Evolutionary conservation across 768 basidiomycete genomes (phyloP).

Genomic region (Solioccasus polychromus): DNA sequence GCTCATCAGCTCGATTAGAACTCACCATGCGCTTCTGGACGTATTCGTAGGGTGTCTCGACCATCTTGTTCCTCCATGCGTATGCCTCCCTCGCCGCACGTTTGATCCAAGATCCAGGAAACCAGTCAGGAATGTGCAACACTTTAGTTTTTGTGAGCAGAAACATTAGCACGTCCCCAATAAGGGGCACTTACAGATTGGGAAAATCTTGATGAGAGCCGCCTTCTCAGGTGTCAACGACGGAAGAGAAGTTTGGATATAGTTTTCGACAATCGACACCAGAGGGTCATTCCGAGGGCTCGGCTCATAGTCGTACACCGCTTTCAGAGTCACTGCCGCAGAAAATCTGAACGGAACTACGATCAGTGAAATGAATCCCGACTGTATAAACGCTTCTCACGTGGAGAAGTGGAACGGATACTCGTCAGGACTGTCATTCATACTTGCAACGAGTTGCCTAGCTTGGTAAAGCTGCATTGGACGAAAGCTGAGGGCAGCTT

Average conservation of each 20-base stretch:
- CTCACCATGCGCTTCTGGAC: conserved; percentile 29
- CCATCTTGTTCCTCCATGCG: neutral
- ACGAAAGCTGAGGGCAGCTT: too few relatives aligned
- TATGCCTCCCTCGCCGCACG: conserved; percentile 21
- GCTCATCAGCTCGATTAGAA: neutral
- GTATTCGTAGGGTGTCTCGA: conserved; percentile 23
- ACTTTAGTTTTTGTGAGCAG: neutral
- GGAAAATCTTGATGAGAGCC: conserved; percentile 5
- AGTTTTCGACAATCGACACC: conserved; percentile 5
- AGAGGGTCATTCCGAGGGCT: conserved; percentile 7
- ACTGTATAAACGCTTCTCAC: too few relatives aligned
- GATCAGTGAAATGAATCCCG: too few relatives aligned
- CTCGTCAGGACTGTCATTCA: too few relatives aligned
- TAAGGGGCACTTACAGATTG: conserved; percentile 11
- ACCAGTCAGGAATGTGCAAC: conserved; percentile 28
- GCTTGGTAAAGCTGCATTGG: too few relatives aligned
- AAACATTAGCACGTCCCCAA: neutral
- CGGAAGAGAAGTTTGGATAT: neutral
- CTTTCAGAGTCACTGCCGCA: too few relatives aligned
- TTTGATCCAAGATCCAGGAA: conserved; percentile 39
- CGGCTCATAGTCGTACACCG: conserved; percentile 19
- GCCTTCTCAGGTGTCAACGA: conserved; percentile 5
- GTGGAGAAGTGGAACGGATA: too few relatives aligned
- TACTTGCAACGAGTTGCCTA: too few relatives aligned
- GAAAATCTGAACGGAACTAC: too few relatives aligned